phyloP scores from a whole-genome alignment of 495 filamentous ascomycete species.

The Ramalina intermedia region DNA sequence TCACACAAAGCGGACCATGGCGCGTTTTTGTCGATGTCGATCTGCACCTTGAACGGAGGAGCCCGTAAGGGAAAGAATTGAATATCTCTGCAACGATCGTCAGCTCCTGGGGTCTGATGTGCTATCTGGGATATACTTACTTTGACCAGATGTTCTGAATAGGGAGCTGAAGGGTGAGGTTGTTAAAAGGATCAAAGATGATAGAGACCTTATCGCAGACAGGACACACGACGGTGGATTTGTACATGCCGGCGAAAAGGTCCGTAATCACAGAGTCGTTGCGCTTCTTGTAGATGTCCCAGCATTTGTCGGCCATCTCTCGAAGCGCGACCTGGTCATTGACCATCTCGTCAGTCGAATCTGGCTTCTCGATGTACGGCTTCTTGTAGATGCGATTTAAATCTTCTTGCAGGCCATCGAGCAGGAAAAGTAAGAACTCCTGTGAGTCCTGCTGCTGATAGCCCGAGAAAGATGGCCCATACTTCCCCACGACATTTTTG shows the following conservation, averaged over 20 bases:
- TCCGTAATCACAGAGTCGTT: slow-evolving; percentile 93
- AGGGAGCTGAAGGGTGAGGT: slow-evolving; percentile 78
- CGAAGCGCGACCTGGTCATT: slow-evolving; percentile 60
- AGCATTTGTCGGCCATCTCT: slow-evolving; percentile 71
- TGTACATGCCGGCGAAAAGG: slow-evolving; percentile 93
- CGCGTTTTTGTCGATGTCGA: slow-evolving; percentile 79
- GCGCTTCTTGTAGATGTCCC: slow-evolving; percentile 80
- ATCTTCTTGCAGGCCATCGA: slow-evolving; percentile 91
- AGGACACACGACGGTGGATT: slow-evolving; percentile 88
- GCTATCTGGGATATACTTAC: not conserved
- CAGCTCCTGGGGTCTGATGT: not conserved
- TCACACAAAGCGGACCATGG: slow-evolving; percentile 63
- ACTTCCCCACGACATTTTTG: slow-evolving; percentile 65
- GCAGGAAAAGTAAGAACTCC: slow-evolving; percentile 90
- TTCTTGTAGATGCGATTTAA: slow-evolving; percentile 88
- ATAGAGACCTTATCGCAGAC: slow-evolving; percentile 90
- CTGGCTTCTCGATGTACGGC: slow-evolving; percentile 93
- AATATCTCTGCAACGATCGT: slow-evolving; percentile 26
- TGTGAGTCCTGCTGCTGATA: slow-evolving; percentile 96
- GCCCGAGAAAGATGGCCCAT: slow-evolving; percentile 74
- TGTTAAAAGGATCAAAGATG: slow-evolving; percentile 96
- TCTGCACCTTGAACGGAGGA: slow-evolving; percentile 50
- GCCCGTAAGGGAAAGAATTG: slow-evolving; percentile 57
- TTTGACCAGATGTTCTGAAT: slow-evolving; percentile 64
- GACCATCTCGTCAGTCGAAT: slow-evolving; percentile 95